Base-by-base conservation (phyloP, 768 basidiomycete species). In the Myochromella boudieri region DNA sequence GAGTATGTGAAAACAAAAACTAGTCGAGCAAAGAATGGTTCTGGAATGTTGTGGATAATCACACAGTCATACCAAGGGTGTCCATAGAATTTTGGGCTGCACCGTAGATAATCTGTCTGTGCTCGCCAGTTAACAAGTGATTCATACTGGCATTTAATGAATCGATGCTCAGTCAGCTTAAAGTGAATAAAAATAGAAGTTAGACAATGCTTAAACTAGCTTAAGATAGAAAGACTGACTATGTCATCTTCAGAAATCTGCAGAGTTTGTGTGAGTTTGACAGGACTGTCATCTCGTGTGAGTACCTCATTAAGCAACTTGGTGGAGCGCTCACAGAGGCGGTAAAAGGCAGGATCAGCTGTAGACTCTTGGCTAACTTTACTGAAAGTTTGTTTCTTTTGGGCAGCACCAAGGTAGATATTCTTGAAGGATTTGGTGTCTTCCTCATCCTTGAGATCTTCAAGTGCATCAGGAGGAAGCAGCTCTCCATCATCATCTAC, bases 51-150 rank as follows among this genome's bases (percentile, higher is more conserved):
- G 28, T 41, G 6, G 25, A 53, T 36, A 20, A 53, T 34, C 15
- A 51, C 61, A 42, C 33, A 62, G 34, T 68, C 55, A 24, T 61
- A 68, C 0, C 54, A 55, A 8, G 58, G 60, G 1, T 36, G 21
- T 0, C 51, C 32, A 31, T 60, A 53, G 48, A 71, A 72, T 0
- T 37, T 38, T 6, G 66, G 64, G 42, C 60, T 68, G 51, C 59
- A 66, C 2, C 51, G 47, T 1, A 72, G 53, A 26, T 62, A 53
- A 42, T 72, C 61, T 1, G 52, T 58, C 3, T 46, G 47, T 15
- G 52, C 21, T 7, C 39, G 24, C 68, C 68, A 71, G 50, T 65
- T 53, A 8, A 63, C 45, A 1, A 27, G 41, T 0, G 59, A 67
- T 11, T 49, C 55, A 51, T 65, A 70, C 21, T 58, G 51, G 12